Conservation (phyloP, 1,284 basidiomycete species). For the Moesziomyces sp. region DNA sequence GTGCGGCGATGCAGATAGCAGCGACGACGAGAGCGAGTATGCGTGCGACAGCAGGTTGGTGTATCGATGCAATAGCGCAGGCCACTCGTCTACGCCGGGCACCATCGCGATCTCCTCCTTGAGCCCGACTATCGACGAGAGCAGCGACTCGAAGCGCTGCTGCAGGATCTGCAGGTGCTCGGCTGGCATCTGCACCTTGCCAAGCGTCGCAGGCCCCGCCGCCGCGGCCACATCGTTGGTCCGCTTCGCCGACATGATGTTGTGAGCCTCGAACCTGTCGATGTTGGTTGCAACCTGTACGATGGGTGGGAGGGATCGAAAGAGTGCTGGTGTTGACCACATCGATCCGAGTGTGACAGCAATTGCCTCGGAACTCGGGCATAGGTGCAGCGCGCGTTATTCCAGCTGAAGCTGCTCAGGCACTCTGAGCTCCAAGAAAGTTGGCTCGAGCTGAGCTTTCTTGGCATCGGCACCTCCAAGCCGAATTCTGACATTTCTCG, state of each 20-base stretch:
- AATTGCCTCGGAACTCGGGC: too few species aligned
- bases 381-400: too few species aligned
- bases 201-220: slow-evolving; percentile 31
- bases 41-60: slow-evolving; percentile 56
- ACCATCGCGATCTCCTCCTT: slow-evolving; percentile 56
- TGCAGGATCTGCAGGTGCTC: slow-evolving; percentile 53
- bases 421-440: too few species aligned
- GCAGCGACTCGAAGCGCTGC: slow-evolving; percentile 57
- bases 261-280: background rate
- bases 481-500: too few species aligned
- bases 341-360: too few species aligned
- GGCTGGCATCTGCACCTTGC: slow-evolving; percentile 32
- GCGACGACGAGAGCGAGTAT: slow-evolving; percentile 53
- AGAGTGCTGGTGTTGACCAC: too few species aligned
- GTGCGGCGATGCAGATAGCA: slow-evolving; percentile 53
- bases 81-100: slow-evolving; percentile 60
- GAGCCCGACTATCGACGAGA: slow-evolving; percentile 54
- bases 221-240: slow-evolving; percentile 9
- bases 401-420: too few species aligned
- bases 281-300: too few species aligned
- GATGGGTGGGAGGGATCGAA: too few species aligned
- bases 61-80: slow-evolving; percentile 53
- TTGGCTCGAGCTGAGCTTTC: too few species aligned
- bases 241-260: slow-evolving; percentile 24
- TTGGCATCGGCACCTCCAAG: too few species aligned